Evolutionary conservation across 2,329 filamentous ascomycete species (phyloP).

Genomic region (Coniella lustricola): DNA sequence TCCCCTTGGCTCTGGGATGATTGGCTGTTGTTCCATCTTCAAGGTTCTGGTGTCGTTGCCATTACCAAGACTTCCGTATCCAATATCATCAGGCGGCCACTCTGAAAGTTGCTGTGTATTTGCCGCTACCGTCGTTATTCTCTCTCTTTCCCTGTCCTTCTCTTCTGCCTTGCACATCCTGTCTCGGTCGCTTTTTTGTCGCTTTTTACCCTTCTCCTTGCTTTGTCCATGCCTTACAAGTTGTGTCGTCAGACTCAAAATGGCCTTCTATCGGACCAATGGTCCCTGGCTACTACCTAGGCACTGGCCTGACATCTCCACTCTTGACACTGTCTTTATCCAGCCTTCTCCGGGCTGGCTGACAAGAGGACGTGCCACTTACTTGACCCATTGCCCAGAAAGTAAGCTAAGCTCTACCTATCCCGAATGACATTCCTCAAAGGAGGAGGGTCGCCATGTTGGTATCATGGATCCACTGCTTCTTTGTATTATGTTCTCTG

Average conservation of each 20-base stretch:
- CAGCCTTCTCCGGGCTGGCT: slow-evolving; percentile 12
- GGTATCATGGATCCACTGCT: slow-evolving; percentile 6
- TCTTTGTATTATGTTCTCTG: too few relatives aligned
- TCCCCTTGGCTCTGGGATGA: too few relatives aligned
- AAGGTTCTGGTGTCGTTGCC: too few relatives aligned
- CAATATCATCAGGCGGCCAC: too few relatives aligned
- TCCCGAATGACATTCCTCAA: background rate
- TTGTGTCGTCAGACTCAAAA: background rate
- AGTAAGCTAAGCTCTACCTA: slow-evolving; percentile 14
- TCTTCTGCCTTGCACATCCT: too few relatives aligned
- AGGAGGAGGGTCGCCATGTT: background rate
- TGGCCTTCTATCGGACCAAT: background rate
- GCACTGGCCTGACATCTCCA: slow-evolving; percentile 1
- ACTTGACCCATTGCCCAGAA: slow-evolving; percentile 2
- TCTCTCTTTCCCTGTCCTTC: too few relatives aligned
- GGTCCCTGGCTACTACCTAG: slow-evolving; percentile 3
- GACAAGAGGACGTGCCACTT: slow-evolving; percentile 9
- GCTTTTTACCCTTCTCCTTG: background rate
- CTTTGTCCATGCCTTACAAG: background rate
- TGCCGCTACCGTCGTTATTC: too few relatives aligned
- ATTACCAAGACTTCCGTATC: too few relatives aligned
- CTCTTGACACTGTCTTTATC: slow-evolving; percentile 14
- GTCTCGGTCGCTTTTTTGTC: background rate
- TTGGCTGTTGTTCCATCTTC: too few relatives aligned
- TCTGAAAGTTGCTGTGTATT: too few relatives aligned